Base-by-base conservation (phyloP, 2,329 filamentous ascomycete genomes). In the Trichoderma citrinoviride region DNA sequence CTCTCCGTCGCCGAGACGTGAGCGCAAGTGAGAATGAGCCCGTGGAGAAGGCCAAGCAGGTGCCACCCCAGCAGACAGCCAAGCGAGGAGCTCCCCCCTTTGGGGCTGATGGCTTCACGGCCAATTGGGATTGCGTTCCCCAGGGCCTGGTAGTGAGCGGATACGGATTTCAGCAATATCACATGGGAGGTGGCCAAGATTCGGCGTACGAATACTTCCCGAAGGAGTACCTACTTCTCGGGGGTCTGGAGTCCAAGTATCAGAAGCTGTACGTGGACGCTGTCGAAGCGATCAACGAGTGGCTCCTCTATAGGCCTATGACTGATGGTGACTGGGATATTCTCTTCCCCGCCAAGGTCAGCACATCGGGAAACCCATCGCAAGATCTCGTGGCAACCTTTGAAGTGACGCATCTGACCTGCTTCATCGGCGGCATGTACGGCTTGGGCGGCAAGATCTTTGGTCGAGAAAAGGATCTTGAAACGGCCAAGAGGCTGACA, bases 221-320 rank as follows among this genome's bases (percentile, higher is more conserved):
- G 64, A 90, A 90, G 79, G 72, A 80, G 72, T 90, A 89, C 72
- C 78, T 95, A 14, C 83, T 96, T 5, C 84, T 96, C 2, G 91
- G 91, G 65, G 93, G 92, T 0, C 81, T 87, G 1, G 86, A 89
- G 67, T 78, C 83, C 33, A 90, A 92, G 73, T 96, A 96, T 75
- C 81, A 83, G 67, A 83, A 83, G 21, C 84, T 96, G 77, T 92
- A 96, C 73, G 82, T 89, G 65, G 85, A 85, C 64, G 84, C 87
- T 4, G 84, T 89, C 33, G 85, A 89, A 5, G 87, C 87, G 0
- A 85, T 89, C 41, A 90, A 90, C 69, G 83, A 92, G 68, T 84
- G 90, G 74, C 82, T 96, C 10, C 85, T 96, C 65, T 96, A 87
- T 77, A 85, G 89, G 5, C 92, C 93, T 0, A 90, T 95, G 86